Conservation (phyloP, 75 land plant species). For the Picea sitchensis region DNA sequence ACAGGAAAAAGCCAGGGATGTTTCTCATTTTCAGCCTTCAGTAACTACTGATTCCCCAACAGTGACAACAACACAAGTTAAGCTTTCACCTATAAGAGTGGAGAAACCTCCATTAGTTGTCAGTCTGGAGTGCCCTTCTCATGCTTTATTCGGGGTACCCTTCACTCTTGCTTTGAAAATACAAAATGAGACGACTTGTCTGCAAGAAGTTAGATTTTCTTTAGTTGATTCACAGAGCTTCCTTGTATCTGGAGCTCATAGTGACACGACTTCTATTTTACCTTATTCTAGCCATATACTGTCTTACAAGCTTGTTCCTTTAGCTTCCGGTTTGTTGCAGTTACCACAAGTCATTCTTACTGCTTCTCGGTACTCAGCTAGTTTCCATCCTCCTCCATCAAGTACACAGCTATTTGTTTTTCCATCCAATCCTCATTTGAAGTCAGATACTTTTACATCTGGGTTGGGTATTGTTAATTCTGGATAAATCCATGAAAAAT, state of each 20-base stretch:
- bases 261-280: conserved; percentile 55
- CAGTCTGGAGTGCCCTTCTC: conserved; percentile 73
- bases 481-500: too few species aligned
- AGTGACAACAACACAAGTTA: conserved; percentile 27
- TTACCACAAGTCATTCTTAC: conserved; percentile 73
- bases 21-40: neutral
- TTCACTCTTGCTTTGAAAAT: conserved; percentile 56
- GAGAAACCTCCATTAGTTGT: conserved; percentile 80
- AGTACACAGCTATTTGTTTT: conserved; percentile 75
- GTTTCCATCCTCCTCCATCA: conserved; percentile 54
- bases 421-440: conserved; percentile 51
- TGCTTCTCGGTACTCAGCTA: conserved; percentile 65
- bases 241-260: conserved; percentile 76
- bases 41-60: neutral
- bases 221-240: conserved; percentile 78
- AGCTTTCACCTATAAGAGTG: conserved; percentile 59
- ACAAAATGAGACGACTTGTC: conserved; percentile 56
- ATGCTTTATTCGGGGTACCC: conserved; percentile 76
- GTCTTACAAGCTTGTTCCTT: conserved; percentile 78
- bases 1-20: neutral
- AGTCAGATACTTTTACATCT: too few species aligned
- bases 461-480: too few species aligned
- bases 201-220: conserved; percentile 82
- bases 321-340: conserved; percentile 70
- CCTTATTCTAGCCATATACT: conserved; percentile 67